Percentiles rank a stretch among this genome's conserved stretches.
Conservation (phyloP, 2,329 filamentous ascomycete species). For the Davidsoniella australis region DNA sequence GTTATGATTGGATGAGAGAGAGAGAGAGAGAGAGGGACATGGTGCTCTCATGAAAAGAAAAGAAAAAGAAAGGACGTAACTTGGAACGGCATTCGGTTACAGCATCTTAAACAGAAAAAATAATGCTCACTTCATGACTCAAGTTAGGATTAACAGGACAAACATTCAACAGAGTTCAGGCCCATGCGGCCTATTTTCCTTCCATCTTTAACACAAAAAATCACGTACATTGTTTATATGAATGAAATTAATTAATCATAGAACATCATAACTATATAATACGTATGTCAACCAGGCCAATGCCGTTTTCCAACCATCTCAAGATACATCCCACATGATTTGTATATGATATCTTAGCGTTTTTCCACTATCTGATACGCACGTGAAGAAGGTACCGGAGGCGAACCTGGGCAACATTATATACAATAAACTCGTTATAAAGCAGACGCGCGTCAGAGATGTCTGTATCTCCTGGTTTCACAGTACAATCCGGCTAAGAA, state of each 20-base stretch:
- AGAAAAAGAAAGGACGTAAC: no score
- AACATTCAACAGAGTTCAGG: conserved; percentile 5
- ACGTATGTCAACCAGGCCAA: no score
- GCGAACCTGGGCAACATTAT: conserved; percentile 52
- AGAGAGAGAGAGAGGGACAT: neutral
- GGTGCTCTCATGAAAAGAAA: no score
- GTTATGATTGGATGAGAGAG: neutral
- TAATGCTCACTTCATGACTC: neutral
- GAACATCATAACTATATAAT: no score
- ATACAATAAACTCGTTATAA: conserved; percentile 63
- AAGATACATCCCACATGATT: no score
- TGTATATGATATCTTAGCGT: no score
- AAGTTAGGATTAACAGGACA: neutral
- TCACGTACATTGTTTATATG: no score
- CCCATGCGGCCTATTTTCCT: no score
- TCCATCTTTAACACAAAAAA: no score
- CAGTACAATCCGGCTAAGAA: conserved; percentile 30
- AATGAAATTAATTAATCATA: no score
- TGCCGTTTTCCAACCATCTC: no score
- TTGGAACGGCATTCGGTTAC: no score
- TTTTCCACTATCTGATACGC: conserved; percentile 23
- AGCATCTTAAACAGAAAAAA: neutral
- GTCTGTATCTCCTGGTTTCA: conserved; percentile 30
- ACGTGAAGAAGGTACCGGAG: conserved; percentile 54
- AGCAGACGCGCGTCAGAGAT: conserved; percentile 29